Evolutionary conservation across 805 yeast genomes (phyloP).

Genomic region (Cyberlindnera suaveolens): DNA sequence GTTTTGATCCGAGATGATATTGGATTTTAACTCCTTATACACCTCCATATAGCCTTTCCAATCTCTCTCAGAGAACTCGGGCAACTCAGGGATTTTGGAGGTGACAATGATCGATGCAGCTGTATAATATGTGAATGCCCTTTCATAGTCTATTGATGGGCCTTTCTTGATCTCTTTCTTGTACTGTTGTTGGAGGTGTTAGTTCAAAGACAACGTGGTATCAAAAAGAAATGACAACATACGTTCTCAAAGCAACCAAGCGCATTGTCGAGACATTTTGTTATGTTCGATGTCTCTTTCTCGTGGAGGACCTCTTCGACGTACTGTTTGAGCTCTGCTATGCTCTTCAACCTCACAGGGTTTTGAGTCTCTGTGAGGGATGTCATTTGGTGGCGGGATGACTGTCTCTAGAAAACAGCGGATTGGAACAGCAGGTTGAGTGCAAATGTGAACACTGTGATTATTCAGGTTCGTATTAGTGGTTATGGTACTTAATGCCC

Average conservation of each 20-base stretch:
- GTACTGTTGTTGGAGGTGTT: conserved; percentile 5
- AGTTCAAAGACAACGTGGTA: neutral
- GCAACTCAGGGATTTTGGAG: conserved; percentile 5
- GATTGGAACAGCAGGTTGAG: too few relatives aligned
- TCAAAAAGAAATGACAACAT: neutral
- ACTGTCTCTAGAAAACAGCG: neutral
- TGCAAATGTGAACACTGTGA: too few relatives aligned
- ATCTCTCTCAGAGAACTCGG: neutral
- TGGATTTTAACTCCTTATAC: conserved; percentile 1
- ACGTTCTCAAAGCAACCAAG: conserved; percentile 14
- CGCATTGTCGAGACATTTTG: conserved; percentile 5
- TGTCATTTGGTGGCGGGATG: conserved; percentile 1
- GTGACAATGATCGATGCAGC: conserved; percentile 4
- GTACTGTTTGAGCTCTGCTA: conserved; percentile 6
- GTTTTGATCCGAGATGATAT: conserved; percentile 1
- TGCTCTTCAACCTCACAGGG: conserved; percentile 3
- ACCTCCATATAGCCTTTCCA: neutral
- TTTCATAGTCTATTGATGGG: conserved; percentile 8
- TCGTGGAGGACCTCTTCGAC: conserved; percentile 8
- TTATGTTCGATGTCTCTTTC: conserved; percentile 1
- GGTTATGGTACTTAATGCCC: too few relatives aligned
- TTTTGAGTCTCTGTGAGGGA: conserved; percentile 1
- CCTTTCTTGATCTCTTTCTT: conserved; percentile 8
- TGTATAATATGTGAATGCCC: conserved; percentile 12
- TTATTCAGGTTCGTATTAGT: too few relatives aligned